Conservation (phyloP, 1,284 basidiomycete genomes). For the Pisolithus thermaeus region DNA sequence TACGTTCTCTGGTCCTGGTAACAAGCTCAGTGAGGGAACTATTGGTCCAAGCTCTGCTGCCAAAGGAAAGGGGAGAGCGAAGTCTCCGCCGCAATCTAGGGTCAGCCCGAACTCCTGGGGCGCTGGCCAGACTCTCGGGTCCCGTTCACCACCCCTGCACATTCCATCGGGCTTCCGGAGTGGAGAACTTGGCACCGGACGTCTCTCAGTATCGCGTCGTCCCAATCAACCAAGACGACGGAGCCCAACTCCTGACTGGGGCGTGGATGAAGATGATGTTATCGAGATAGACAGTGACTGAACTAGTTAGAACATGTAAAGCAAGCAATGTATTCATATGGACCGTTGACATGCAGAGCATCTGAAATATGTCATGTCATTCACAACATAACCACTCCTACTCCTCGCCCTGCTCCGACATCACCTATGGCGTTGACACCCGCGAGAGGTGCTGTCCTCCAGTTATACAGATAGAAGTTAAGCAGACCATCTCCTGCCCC, state of each 20-base stretch:
- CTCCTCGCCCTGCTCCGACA: slow-evolving; percentile 58
- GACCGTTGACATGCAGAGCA: not conserved
- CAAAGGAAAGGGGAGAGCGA: slow-evolving; percentile 55
- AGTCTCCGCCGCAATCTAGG: slow-evolving; percentile 22
- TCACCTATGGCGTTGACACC: slow-evolving; percentile 52
- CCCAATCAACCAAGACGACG: slow-evolving; percentile 32
- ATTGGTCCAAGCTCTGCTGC: slow-evolving; percentile 24
- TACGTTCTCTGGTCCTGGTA: slow-evolving; percentile 48
- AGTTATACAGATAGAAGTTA: slow-evolving; percentile 92
- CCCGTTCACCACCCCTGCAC: slow-evolving; percentile 32
- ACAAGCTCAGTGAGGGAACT: slow-evolving; percentile 46
- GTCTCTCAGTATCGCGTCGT: slow-evolving; percentile 43
- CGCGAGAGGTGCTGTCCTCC: slow-evolving; percentile 76
- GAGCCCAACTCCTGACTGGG: slow-evolving; percentile 71
- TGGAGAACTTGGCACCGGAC: slow-evolving; percentile 45
- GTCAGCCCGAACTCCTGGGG: slow-evolving; percentile 43
- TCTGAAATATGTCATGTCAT: not conserved
- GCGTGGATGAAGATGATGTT: slow-evolving; percentile 69
- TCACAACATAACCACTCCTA: slow-evolving; percentile 78
- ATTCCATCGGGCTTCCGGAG: slow-evolving; percentile 29
- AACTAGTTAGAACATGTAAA: slow-evolving; percentile 6
- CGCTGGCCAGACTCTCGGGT: slow-evolving; percentile 52
- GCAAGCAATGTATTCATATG: slow-evolving; percentile 6
- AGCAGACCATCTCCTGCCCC: slow-evolving; percentile 87
- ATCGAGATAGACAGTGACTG: slow-evolving; percentile 74